Evolutionary conservation across 176 grass and related monocot genomes (phyloP), one percentile per base, ranked within the genome.

Genomic region (Dactylis glomerata): DNA sequence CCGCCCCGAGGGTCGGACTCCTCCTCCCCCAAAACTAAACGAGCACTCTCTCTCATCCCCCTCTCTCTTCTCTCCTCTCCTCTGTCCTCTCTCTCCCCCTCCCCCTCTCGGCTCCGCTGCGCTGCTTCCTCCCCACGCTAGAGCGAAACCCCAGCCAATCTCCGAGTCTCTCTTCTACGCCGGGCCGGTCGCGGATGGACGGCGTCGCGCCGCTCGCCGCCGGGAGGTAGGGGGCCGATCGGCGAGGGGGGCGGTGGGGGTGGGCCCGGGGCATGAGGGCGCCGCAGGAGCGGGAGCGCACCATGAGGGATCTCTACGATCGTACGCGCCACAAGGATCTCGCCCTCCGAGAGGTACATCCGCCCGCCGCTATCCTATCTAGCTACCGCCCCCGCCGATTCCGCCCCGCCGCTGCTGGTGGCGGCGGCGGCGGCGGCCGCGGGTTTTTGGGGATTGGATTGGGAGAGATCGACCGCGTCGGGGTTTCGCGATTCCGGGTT

Each of bases 281-380:
- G 41, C 88, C 64, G 28, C 80, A 79, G 40, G 88, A 86, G 71
- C 82, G 83, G n/a, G 88, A 86, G 58, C 85, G 83, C 57, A 84
- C 26, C 27, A 36, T 95, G 65, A 86, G 74, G 86, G 88, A 92
- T 87, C 90, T 92, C 15, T 88, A 92, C 86, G 93, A 87, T 86
- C 93, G 73, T 41, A 33, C 78, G 38, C 68, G 68, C 2, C 85
- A 57, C 71, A 67, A 33, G 52, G 83, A 82, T 91, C 73, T 80
- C 6, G 68, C 55, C 3, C 30, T 54, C 6, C 3, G 24, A 51
- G 85, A 91, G 89, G 89, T 87, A 79, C 41, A 82, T 82, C 83
- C 51, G 20, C 31, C 31, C 41, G 44, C 44, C 2, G 0, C 51
- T 28, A 49, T 14, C 5, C n/a, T 46, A 20, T 72, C 24, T 73